Percentiles rank a stretch among this genome's conserved stretches.
These are phyloP conservation scores for Solanum pimpinellifolium DNA, from an alignment of 257 asterid genomes.

Conservation along the genomic window DNA sequence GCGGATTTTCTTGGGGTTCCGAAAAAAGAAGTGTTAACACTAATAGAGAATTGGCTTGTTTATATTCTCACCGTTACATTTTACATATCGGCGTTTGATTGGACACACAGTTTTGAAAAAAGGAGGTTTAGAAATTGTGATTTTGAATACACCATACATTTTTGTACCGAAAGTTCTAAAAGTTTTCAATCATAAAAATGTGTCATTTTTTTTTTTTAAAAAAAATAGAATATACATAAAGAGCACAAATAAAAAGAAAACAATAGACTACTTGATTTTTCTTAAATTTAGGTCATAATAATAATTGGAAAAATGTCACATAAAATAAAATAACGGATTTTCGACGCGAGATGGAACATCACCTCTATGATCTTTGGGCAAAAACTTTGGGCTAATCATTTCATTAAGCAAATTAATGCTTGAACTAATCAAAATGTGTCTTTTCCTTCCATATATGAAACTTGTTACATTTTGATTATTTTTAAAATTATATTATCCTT, in stretches of 20 bases:
- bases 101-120: not conserved
- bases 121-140: too few species aligned
- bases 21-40: too few species aligned
- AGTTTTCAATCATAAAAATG: not conserved
- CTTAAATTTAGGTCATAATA: too few species aligned
- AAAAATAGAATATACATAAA: too few species aligned
- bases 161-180: too few species aligned
- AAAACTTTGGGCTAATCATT: not conserved
- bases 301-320: too few species aligned
- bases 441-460: not conserved
- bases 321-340: too few species aligned
- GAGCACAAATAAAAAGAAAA: too few species aligned
- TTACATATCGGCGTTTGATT: not conserved
- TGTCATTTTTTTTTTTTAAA: too few species aligned
- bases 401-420: not conserved
- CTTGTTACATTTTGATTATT: not conserved
- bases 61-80: too few species aligned
- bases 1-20: too few species aligned
- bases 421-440: not conserved
- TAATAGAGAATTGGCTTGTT: too few species aligned
- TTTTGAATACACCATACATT: not conserved
- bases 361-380: not conserved
- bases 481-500: not conserved
- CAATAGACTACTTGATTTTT: not conserved
- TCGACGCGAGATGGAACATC: not conserved